Base-by-base conservation (phyloP, 352 stramenopile species). In the Phytophthora pinifolia region DNA sequence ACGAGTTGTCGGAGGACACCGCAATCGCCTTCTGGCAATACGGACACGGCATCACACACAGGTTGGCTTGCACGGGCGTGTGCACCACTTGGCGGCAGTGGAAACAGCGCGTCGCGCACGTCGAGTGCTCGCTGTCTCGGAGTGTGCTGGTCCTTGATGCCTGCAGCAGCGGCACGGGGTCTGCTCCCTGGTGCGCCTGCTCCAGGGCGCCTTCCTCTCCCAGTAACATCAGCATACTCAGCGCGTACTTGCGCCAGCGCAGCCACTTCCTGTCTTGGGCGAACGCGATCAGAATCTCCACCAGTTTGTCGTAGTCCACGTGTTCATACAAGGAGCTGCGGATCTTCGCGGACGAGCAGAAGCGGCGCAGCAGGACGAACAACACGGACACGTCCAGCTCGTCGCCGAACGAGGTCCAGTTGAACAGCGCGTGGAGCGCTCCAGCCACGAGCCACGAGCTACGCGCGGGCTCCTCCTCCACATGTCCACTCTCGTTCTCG, bases 51-150 rank as follows among this genome's bases (percentile, higher is more conserved):
- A 70, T 58, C 4, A 65, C 49, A 6, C 68, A 62, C 0, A 67
- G 57, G 38, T 71, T 78, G 12, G 53, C 49, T 13, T 65, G 55
- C 1, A 49, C 22, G 9, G 61, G 59, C n/a, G 84, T 57, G 35
- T 72, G 64, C 7, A 86, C 80, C 0, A 77, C 52, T 53, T 87
- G 65, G 1, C 65, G 72, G 55, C 80, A 90, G 50, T 86, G 72
- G 13, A 80, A 67, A 35, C 80, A 90, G 10, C 77, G 76, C 10
- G 81, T 65, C 0, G 67, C 45, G 22, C 59, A 79, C 20, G 54
- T 61, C 10, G 35, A 15, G 34, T 61, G 62, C 32, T 74, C 53
- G 39, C 47, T 54, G 42, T 63, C 45, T 25, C 36, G 46, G 30
- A 50, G 42, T 7, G 61, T 55, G 18, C 45, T 55, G 31, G 48